phyloP scores from a whole-genome alignment of 257 asterid genomes.

The Solanum stenotomum region DNA sequence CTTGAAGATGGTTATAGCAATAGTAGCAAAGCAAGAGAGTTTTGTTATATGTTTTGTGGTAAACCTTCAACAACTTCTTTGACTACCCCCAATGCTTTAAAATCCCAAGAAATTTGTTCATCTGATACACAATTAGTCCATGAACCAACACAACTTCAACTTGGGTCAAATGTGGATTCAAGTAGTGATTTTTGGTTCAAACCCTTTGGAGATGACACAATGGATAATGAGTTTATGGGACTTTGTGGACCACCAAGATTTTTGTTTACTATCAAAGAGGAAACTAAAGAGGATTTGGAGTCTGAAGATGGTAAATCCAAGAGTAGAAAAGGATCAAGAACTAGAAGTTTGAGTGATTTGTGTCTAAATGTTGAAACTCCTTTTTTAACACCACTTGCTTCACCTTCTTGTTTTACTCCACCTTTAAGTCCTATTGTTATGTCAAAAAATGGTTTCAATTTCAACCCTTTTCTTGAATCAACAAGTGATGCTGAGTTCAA shows the following conservation, averaged over 20 bases:
- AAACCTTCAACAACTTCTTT: conserved; percentile 29
- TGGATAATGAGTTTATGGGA: conserved; percentile 16
- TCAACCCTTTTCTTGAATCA: conserved; percentile 22
- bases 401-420: conserved; percentile 59
- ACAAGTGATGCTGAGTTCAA: conserved; percentile 39
- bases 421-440: conserved; percentile 41
- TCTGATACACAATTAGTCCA: conserved; percentile 28
- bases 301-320: conserved; percentile 49
- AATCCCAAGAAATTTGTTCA: conserved; percentile 21
- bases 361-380: conserved; percentile 51
- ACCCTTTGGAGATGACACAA: conserved; percentile 18
- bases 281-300: conserved; percentile 68
- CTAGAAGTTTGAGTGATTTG: conserved; percentile 40
- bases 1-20: conserved; percentile 23
- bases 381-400: conserved; percentile 49
- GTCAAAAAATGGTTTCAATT: not conserved
- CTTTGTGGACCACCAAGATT: conserved; percentile 38
- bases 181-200: conserved; percentile 24
- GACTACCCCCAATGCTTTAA: not conserved
- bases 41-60: conserved; percentile 19
- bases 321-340: conserved; percentile 26
- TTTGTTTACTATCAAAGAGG: conserved; percentile 68
- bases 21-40: conserved; percentile 7
- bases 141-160: conserved; percentile 30
- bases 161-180: not conserved